Evolutionary conservation across 2,329 filamentous ascomycete genomes (phyloP).

Genomic region (Phaeoacremonium minimum): DNA sequence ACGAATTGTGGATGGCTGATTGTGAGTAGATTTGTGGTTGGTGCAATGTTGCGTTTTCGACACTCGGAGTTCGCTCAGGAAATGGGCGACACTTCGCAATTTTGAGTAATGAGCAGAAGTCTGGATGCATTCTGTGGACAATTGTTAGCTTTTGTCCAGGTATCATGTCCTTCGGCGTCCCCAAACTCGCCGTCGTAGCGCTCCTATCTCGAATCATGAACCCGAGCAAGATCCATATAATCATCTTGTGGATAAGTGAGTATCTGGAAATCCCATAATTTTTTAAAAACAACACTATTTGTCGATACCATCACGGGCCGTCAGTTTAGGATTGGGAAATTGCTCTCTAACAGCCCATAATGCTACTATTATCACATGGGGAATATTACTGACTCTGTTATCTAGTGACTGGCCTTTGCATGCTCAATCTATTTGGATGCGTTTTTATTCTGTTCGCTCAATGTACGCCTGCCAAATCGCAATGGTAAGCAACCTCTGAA

Average conservation of each 20-base stretch:
- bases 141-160: slow-evolving; percentile 29
- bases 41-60: slow-evolving; percentile 25
- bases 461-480: slow-evolving; percentile 30
- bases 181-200: slow-evolving; percentile 34
- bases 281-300: too few species aligned
- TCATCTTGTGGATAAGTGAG: slow-evolving; percentile 33
- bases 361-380: too few species aligned
- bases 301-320: too few species aligned
- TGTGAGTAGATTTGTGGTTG: slow-evolving; percentile 22
- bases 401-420: too few species aligned
- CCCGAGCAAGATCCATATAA: slow-evolving; percentile 23
- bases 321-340: too few species aligned
- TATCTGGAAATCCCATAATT: too few species aligned
- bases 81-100: slow-evolving; percentile 31
- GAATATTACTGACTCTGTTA: too few species aligned
- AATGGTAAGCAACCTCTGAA: too few species aligned
- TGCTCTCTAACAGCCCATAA: too few species aligned
- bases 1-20: not conserved
- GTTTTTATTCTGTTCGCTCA: slow-evolving; percentile 35
- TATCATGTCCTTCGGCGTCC: slow-evolving; percentile 31
- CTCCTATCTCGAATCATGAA: slow-evolving; percentile 32
- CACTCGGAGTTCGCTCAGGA: slow-evolving; percentile 27
- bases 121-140: slow-evolving; percentile 26
- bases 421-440: slow-evolving; percentile 24
- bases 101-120: slow-evolving; percentile 21